Conservation (phyloP, 495 filamentous ascomycete species). For the Melanomma pulvis-pyrius region DNA sequence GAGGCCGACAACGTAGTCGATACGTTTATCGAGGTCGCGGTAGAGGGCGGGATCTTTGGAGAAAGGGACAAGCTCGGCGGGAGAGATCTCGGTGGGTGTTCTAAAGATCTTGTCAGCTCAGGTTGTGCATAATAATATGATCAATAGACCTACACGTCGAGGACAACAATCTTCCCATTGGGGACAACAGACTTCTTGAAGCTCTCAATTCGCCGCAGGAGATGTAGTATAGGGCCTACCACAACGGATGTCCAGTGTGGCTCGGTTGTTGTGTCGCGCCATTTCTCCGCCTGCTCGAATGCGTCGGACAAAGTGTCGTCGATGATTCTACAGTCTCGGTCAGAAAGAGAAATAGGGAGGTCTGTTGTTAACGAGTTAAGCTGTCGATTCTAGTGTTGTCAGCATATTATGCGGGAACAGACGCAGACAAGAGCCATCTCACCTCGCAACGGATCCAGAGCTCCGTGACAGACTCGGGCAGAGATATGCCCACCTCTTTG, state of each 20-base stretch:
- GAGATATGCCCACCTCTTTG: too few relatives aligned
- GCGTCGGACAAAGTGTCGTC: not conserved
- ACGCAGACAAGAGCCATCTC: too few relatives aligned
- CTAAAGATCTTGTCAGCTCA: too few relatives aligned
- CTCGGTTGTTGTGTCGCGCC: slow-evolving; percentile 8
- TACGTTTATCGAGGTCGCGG: slow-evolving; percentile 21
- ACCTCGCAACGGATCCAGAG: too few relatives aligned
- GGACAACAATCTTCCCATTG: not conserved
- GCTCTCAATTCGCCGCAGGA: not conserved
- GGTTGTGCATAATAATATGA: too few relatives aligned
- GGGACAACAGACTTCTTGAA: slow-evolving; percentile 2
- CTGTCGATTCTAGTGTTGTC: too few relatives aligned
- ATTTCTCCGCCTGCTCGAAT: slow-evolving; percentile 13
- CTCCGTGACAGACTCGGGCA: too few relatives aligned
- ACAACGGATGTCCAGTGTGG: slow-evolving; percentile 18
- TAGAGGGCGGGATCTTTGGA: slow-evolving; percentile 7
- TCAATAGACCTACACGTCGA: slow-evolving; percentile 7
- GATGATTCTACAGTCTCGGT: too few relatives aligned
- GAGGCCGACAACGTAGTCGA: slow-evolving; percentile 22
- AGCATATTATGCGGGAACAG: too few relatives aligned
- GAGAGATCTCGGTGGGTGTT: not conserved
- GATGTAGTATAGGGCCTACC: slow-evolving; percentile 13
- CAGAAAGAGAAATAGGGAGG: too few relatives aligned
- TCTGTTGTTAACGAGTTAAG: too few relatives aligned
- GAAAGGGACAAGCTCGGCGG: slow-evolving; percentile 7